Evolutionary conservation across 2,329 filamentous ascomycete genomes (phyloP).

Genomic region (Cladorrhinum sp.): DNA sequence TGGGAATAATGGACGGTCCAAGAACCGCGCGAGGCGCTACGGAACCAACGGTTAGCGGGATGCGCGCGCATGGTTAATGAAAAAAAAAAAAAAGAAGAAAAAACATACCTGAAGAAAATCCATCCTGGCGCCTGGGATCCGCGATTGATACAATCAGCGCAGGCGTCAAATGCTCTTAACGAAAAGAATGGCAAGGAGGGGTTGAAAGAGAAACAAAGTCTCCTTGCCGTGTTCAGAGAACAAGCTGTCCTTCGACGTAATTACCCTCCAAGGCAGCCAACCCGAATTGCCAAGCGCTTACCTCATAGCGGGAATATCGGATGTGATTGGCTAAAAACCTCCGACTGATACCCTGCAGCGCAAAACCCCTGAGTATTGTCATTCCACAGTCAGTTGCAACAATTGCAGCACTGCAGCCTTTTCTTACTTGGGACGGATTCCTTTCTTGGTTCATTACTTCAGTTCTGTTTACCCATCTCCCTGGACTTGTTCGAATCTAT

Average conservation of each 20-base stretch:
- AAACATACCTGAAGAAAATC: conserved; percentile 44
- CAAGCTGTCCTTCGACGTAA: conserved; percentile 27
- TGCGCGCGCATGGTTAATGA: conserved; percentile 20
- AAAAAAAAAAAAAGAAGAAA: background rate
- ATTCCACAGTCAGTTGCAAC: background rate
- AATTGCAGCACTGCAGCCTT: background rate
- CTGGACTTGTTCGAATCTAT: too few species aligned
- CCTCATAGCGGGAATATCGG: background rate
- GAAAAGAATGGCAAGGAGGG: conserved; percentile 14
- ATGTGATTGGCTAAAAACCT: conserved; percentile 19
- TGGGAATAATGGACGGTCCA: conserved; percentile 89
- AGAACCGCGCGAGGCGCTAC: conserved; percentile 73
- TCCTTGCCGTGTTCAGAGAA: conserved; percentile 13
- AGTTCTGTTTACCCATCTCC: background rate
- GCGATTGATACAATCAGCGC: conserved; percentile 14
- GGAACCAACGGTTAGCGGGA: conserved; percentile 18
- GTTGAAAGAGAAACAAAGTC: conserved; percentile 13
- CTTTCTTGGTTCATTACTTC: background rate
- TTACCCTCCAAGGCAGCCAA: background rate
- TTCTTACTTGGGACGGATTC: background rate
- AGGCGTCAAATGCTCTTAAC: conserved; percentile 5
- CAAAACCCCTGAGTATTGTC: background rate
- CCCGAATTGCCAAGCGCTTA: conserved; percentile 6
- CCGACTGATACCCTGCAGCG: background rate
- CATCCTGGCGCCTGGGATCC: conserved; percentile 34